Evolutionary conservation across 306 rosid species (phyloP).

Genomic region (Dryas drummondii): DNA sequence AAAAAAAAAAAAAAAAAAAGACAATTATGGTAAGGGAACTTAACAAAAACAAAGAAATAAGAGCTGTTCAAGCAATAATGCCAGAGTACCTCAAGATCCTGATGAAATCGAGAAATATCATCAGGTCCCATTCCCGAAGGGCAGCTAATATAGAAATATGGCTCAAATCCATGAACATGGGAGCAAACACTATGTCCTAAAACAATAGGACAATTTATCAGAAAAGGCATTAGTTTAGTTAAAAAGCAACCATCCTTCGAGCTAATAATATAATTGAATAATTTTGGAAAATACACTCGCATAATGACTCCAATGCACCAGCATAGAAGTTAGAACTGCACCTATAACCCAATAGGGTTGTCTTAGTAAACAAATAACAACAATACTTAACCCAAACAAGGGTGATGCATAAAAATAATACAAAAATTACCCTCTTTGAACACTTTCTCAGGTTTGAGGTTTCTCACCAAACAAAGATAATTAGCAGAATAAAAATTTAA

Average conservation of each 20-base stretch:
- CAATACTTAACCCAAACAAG: not conserved
- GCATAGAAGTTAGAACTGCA: not conserved
- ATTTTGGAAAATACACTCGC: not conserved
- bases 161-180: constrained; percentile 94
- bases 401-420: not conserved
- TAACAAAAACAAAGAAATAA: constrained; percentile 9
- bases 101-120: constrained; percentile 72
- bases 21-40: constrained; percentile 14
- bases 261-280: not conserved
- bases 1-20: constrained; percentile 19
- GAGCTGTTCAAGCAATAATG: constrained; percentile 17
- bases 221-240: not conserved
- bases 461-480: not conserved
- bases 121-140: constrained; percentile 96
- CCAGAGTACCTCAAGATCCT: constrained; percentile 68
- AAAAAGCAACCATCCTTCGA: not conserved
- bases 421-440: not conserved
- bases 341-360: no score
- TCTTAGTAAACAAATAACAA: not conserved
- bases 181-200: constrained; percentile 93
- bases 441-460: not conserved
- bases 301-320: not conserved
- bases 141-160: constrained; percentile 84
- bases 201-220: constrained; percentile 21
- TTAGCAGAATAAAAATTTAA: not conserved